phyloP scores from a whole-genome alignment of 177 flowering plant genomes.

The Vitis hybrid region DNA sequence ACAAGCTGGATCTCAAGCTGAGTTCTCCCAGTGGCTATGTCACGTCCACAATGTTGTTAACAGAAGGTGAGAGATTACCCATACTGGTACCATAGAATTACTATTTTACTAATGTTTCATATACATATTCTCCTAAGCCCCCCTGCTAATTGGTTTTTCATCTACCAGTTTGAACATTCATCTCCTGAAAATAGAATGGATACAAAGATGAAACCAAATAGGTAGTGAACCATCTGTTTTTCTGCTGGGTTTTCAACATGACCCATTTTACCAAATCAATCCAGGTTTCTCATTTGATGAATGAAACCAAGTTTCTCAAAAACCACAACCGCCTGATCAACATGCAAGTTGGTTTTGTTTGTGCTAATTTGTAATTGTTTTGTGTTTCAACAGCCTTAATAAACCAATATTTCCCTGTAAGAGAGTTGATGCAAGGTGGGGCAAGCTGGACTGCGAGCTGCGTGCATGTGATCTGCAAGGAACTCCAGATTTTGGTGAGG shows the following conservation, averaged over 20 bases:
- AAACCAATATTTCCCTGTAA: slow-evolving; percentile 77
- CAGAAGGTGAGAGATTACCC: slow-evolving; percentile 59
- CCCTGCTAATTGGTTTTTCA: no score
- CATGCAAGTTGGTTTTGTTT: neutral
- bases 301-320: no score
- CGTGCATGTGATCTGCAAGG: slow-evolving; percentile 89
- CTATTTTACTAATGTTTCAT: no score
- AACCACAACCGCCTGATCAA: neutral
- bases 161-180: no score
- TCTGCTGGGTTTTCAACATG: no score
- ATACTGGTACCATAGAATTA: neutral
- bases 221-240: no score
- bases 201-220: no score
- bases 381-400: slow-evolving; percentile 58
- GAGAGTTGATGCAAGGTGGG: slow-evolving; percentile 97
- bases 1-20: slow-evolving; percentile 77
- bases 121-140: no score
- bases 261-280: no score
- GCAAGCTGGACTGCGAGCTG: slow-evolving; percentile 86
- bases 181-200: no score
- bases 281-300: no score
- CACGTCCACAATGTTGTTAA: slow-evolving; percentile 92
- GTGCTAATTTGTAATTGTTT: slow-evolving; percentile 11
- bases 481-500: slow-evolving; percentile 21
- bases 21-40: slow-evolving; percentile 90